A percentile compares a stretch with the other conserved stretches of the same genome.
phyloP scores from a whole-genome alignment of 495 filamentous ascomycete species.

The Trypethelium eluteriae region DNA sequence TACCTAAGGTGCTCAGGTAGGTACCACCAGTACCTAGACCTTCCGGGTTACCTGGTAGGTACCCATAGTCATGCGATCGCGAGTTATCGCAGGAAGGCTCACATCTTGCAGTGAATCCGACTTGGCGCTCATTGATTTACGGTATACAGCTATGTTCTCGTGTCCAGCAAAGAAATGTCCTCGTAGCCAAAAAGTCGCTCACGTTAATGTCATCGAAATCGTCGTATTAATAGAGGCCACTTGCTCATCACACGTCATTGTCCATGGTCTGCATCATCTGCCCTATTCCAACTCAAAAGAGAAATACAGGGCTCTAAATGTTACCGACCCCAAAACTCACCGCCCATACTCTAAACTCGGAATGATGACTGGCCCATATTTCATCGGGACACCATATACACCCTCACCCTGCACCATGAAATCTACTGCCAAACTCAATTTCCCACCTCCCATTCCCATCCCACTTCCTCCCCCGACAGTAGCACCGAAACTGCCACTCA shows the following conservation, averaged over 20 bases:
- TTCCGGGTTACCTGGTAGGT: too few species aligned
- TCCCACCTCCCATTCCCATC: slow-evolving; percentile 46
- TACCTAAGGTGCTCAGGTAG: too few species aligned
- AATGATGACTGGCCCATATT: slow-evolving; percentile 95
- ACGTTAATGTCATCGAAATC: background rate
- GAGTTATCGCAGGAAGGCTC: too few species aligned
- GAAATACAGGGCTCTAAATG: background rate
- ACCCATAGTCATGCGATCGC: too few species aligned
- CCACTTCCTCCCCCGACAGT: background rate
- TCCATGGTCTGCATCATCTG: too few species aligned
- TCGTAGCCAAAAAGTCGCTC: background rate
- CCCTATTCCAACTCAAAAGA: background rate
- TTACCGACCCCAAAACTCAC: slow-evolving; percentile 15
- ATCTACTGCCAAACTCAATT: slow-evolving; percentile 83
- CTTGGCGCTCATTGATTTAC: background rate
- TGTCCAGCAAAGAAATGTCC: too few species aligned
- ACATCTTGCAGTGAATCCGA: too few species aligned
- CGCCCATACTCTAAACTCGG: slow-evolving; percentile 81
- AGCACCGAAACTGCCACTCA: slow-evolving; percentile 36
- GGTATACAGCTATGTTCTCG: background rate
- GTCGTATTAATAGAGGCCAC: background rate
- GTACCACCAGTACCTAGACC: background rate
- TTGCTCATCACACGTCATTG: too few species aligned
- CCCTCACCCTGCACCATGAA: slow-evolving; percentile 96
- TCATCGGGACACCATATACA: slow-evolving; percentile 67